phyloP scores from a whole-genome alignment of 768 basidiomycete species.

The Rubroboletus satanas region DNA sequence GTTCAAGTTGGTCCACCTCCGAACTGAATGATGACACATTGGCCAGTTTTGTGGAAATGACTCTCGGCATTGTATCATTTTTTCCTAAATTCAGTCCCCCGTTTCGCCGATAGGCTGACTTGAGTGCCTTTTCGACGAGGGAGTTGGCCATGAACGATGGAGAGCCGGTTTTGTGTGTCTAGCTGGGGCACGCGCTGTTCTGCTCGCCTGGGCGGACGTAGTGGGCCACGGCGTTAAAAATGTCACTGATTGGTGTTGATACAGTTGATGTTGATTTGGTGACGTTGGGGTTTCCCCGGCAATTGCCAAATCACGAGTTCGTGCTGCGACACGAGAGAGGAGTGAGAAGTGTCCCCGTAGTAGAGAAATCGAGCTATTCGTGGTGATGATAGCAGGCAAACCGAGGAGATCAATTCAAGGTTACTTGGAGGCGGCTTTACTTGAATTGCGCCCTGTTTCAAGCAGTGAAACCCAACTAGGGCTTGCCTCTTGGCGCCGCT shows the following conservation, averaged over 20 bases:
- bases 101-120: too few relatives aligned
- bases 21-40: too few relatives aligned
- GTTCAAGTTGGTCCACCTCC: too few relatives aligned
- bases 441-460: constrained; percentile 1
- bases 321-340: neutral
- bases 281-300: neutral
- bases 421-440: neutral
- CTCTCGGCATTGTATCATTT: too few relatives aligned
- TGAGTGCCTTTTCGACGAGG: too few relatives aligned
- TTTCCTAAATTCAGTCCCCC: too few relatives aligned
- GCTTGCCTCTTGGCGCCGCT: neutral
- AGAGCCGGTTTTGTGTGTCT: too few relatives aligned
- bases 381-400: neutral
- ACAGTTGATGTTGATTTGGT: neutral
- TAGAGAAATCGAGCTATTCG: neutral
- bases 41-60: too few relatives aligned
- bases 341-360: neutral
- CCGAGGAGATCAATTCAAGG: neutral
- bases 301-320: neutral
- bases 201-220: neutral
- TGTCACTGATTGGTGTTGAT: too few relatives aligned
- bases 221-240: too few relatives aligned
- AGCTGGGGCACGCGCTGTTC: too few relatives aligned
- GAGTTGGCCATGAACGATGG: neutral
- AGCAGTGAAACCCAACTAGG: neutral